Base-by-base conservation (phyloP, 1,284 basidiomycete genomes). In the Pseudozyma pruni region DNA sequence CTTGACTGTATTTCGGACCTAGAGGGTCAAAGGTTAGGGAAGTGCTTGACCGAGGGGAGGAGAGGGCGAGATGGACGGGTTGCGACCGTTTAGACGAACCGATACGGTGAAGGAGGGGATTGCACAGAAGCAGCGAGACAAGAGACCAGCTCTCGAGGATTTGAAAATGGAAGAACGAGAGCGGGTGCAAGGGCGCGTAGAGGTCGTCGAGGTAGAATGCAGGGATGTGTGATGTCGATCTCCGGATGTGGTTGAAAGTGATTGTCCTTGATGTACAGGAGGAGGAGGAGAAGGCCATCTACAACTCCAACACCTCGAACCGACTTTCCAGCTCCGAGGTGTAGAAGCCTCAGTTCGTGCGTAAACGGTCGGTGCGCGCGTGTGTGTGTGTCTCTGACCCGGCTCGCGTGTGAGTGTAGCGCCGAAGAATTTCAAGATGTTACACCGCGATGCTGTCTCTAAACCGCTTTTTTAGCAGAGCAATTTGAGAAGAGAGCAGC, bases 91-190 rank as follows among this genome's bases (percentile, higher is more conserved):
- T n/a, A n/a, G n/a, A n/a, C n/a, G n/a, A n/a, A n/a, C n/a, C n/a
- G n/a, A n/a, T n/a, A n/a, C 29, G 19, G 19, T 17, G 31, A 9
- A 13, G 27, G 16, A 13, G 31, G 29, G 9, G 40, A 19, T 31
- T 16, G 25, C 32, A 34, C 17, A 50, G 13, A 37, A 31, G 13
- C 39, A 43, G 35, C 9, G 14, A 14, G 13, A 27, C n/a, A 31
- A 39, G 42, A 50, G 43, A 52, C 46, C 40, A 43, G 54, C 46
- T 56, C 40, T 32, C 37, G n/a, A 22, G 19, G 9, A 19, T 6
- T 7, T 29, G 27, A 29, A n/a, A 39, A 4, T 11, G 22, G 11
- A 7, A 9, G 27, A 31, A 29, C 23, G 25, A 34, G 31, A 22
- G 17, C 20, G 53, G 47, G 32, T 39, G 31, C 32, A 37, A 37